Evolutionary conservation across 345 rosid species (phyloP), one percentile per base, ranked within the genome.

Genomic region (Citrus unshiu): DNA sequence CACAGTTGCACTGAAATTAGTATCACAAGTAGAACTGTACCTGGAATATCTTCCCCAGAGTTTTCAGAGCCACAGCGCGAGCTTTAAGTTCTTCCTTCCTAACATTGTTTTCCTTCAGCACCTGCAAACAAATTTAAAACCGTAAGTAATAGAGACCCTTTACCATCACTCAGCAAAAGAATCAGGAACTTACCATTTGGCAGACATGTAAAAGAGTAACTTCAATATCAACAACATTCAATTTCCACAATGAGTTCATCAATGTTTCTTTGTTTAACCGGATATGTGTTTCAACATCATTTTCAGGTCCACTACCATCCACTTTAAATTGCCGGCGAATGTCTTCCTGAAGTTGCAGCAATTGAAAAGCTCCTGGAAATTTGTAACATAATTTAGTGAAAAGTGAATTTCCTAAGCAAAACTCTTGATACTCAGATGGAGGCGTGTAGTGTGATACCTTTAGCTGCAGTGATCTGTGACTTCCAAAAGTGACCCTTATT

Each of bases 271-370:
- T 95, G 57, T 95, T 90, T 16, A 84, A 78, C 37, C 85, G 91
- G 46, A 95, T 75, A 67, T 95, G 95, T 14, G 95, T 86, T 82
- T 93, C 99, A 4, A 90, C 77, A 12, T 92, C 97, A 65, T 90
- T 91, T 46, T 78, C 89, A 9, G 89, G 82, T 74, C 82, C 83
- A 67, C 73, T 84, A 5, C 92, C 93, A 19, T 88, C 93, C 86
- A 85, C 87, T 85, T 88, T 93, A 79, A 86, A 82, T 75, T 89
- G 91, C 68, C 83, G 72, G 66, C 84, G 86, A 51, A 89, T 87
- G 61, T 95, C 97, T 76, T 93, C 99, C 85, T 95, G 99, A 77
- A 95, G 90, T 79, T 95, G 99, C 81, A 95, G 87, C 70, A 95
- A 81, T 88, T 93, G 99, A 72, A 87, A 90, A 64, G 96, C 99